Evolutionary conservation across 805 yeast species (phyloP), one percentile per base, ranked within the genome.

Genomic region (Scheffersomyces lignosus): DNA sequence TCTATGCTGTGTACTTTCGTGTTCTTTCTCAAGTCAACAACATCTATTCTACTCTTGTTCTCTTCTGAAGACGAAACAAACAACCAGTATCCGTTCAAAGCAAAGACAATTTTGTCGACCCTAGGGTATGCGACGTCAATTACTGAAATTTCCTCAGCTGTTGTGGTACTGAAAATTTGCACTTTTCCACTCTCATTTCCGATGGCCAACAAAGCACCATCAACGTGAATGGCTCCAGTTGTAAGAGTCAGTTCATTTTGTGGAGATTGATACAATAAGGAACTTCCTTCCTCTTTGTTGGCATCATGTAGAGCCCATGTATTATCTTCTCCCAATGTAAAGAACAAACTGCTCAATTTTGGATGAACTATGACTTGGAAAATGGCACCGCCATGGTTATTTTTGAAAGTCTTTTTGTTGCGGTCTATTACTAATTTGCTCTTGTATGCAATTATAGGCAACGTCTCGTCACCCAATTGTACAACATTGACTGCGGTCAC

Each of bases 51-150:
- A 15, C 52, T 44, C 6, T 37, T 49, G 0, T 45, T 45, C 14
- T 51, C 61, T 3, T 49, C 34, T 3, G 52, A 36, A 5, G 58
- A 47, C 7, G 56, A 49, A 2, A 60, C 72, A 29, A 73, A 52
- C 14, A 83, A 51, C 75, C 83, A 80, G 54, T 78, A 81, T 1
- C 91, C 91, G 51, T 83, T 83, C 18, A 66, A 62, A 2, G 82
- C 83, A 58, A 80, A 81, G 28, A 54, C 49, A 9, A 81, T 38
- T n/a, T 60, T 54, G 4, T 55, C 44, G 7, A 75, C 60, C 1
- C 36, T 25, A 1, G 46, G 39, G 24, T 47, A 44, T n/a, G 49
- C 52, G 1, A 56, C 45, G 2, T 43, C 41, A 16, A 74, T 45
- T 3, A 60, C 55, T 3, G 76, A 52, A 7, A 63, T 71, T 14